phyloP scores from a whole-genome alignment of 1,284 basidiomycete species.

The Ustilago crameri region DNA sequence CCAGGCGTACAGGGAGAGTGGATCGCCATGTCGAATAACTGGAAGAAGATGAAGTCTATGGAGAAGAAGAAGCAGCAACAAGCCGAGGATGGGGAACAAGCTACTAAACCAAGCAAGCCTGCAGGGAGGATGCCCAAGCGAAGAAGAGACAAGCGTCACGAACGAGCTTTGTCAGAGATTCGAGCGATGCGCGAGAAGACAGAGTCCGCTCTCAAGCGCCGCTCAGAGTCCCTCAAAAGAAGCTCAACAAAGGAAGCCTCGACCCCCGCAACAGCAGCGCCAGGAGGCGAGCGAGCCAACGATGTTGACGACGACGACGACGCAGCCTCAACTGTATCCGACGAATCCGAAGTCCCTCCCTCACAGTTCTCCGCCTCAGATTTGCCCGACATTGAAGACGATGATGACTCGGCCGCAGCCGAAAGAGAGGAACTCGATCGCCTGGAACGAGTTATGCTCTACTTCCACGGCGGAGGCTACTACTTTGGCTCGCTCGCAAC shows the following conservation, averaged over 20 bases:
- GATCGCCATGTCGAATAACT: slow-evolving; percentile 75
- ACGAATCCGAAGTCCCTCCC: slow-evolving; percentile 7
- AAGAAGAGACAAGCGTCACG: slow-evolving; percentile 33
- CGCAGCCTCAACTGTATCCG: slow-evolving; percentile 9
- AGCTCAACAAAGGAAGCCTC: too few species aligned
- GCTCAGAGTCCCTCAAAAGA: slow-evolving; percentile 25
- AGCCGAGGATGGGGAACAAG: neutral
- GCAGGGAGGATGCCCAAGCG: slow-evolving; percentile 9
- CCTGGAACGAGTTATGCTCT: slow-evolving; percentile 63
- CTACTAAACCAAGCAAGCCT: neutral
- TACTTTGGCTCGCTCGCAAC: slow-evolving; percentile 73
- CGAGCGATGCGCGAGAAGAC: slow-evolving; percentile 35
- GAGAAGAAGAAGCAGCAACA: slow-evolving; percentile 43
- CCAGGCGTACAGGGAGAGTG: slow-evolving; percentile 86
- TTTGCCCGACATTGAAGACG: slow-evolving; percentile 27
- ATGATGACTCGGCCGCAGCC: slow-evolving; percentile 11
- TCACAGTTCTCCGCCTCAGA: slow-evolving; percentile 50
- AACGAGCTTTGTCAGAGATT: slow-evolving; percentile 36
- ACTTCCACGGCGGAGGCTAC: slow-evolving; percentile 68
- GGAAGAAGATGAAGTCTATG: slow-evolving; percentile 65
- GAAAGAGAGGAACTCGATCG: slow-evolving; percentile 60
- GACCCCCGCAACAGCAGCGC: too few species aligned
- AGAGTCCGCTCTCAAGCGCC: slow-evolving; percentile 22
- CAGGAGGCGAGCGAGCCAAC: neutral
- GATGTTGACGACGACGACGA: neutral